Base-by-base conservation (phyloP, 2,329 filamentous ascomycete species). In the Arthrobotrys conoides region DNA sequence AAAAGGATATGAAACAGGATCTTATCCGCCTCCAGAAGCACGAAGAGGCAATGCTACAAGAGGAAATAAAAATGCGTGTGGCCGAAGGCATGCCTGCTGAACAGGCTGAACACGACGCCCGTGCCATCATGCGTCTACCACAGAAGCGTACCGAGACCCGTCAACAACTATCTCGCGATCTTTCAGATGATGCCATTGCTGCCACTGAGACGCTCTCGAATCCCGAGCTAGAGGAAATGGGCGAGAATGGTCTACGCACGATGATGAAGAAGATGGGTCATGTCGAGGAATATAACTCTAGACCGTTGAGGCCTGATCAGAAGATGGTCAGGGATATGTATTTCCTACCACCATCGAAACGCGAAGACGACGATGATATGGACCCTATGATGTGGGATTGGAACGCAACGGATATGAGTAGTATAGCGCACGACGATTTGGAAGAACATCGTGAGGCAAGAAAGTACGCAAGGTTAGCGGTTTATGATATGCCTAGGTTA, bases 401-500 rank as follows among this genome's bases (percentile, higher is more conserved):
- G 83, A 88, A 92, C 80, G 91, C 93, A 80, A 92, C 96, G 83
- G 94, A 97, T 84, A 92, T 99, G 76, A 92, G 92, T 76, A 90
- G 90, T 65, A 88, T 93, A 84, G 96, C 90, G 0, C 94, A 99
- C 85, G 90, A 88, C 67, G 94, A 98, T 86, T 86, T 99, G 81
- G 93, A 97, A 82, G 89, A 96, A 84, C 91, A 96, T 82, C 89
- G 95, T 80, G 94, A 98, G 85, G 88, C 95, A 83, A 89, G 96
- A 86, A 90, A 97, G 83, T 97, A 97, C 84, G 91, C 92, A 59
- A 89, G 96, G 66, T 87, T 97, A 81, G 90, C 92, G 57, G 93
- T 94, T 24, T 99, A 96, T 94, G 96, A 99, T 85, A 93, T 99
- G 91, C 96, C 96, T 9, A 86, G 97, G 80, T 87, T 99, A 77